phyloP scores from a whole-genome alignment of 306 rosid species.

The Fragaria iinumae region DNA sequence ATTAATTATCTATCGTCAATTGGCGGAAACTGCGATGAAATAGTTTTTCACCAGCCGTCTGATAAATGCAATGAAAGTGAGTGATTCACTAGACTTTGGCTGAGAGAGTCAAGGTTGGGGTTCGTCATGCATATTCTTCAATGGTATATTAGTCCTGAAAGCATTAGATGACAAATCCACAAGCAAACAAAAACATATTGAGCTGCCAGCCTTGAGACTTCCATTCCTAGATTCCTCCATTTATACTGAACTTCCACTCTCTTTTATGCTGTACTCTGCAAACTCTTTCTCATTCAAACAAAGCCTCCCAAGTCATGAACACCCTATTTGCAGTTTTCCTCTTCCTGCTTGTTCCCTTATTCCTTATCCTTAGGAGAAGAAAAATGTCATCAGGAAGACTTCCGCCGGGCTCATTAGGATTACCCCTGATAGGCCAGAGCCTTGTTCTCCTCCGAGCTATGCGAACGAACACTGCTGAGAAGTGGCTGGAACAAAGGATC shows the following conservation, averaged over 20 bases:
- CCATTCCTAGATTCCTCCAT: not conserved
- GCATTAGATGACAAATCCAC: not conserved
- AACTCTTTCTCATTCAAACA: not conserved
- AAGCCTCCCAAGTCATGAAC: slow-evolving; percentile 31
- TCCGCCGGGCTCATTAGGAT: slow-evolving; percentile 84
- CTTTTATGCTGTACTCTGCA: not conserved
- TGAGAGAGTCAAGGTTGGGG: not conserved
- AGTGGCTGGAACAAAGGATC: slow-evolving; percentile 57
- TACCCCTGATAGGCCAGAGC: slow-evolving; percentile 68
- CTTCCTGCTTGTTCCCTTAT: slow-evolving; percentile 39
- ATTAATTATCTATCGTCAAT: not conserved
- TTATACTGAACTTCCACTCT: not conserved
- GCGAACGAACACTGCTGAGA: slow-evolving; percentile 61
- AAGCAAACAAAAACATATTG: not conserved
- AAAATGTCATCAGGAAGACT: slow-evolving; percentile 38
- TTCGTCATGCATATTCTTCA: not conserved
- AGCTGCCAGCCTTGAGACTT: not conserved
- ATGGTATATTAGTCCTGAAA: not conserved
- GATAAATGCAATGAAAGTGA: not conserved
- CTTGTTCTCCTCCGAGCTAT: slow-evolving; percentile 51
- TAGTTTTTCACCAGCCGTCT: not conserved
- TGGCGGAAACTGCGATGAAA: not conserved
- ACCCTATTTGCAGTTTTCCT: slow-evolving; percentile 29
- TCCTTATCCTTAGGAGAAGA: slow-evolving; percentile 40
- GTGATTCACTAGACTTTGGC: too few relatives aligned